These are phyloP conservation scores for Alternaria burnsii DNA, from an alignment of 2,329 filamentous ascomycete species.

Conservation along the genomic window DNA sequence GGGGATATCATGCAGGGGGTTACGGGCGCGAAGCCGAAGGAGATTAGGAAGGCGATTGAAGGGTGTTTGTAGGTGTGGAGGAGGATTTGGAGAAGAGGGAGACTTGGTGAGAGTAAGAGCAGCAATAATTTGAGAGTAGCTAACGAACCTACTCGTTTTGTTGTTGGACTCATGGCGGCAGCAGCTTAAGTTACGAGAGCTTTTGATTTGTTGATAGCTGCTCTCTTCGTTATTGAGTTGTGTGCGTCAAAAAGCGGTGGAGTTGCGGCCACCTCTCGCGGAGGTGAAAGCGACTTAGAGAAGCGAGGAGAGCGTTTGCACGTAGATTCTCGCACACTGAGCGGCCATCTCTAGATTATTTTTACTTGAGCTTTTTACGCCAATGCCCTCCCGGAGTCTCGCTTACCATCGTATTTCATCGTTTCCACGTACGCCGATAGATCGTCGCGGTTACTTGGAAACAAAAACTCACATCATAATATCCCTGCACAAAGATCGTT, in stretches of 20 bases:
- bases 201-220: too few species aligned
- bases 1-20: constrained; percentile 39
- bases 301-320: not conserved
- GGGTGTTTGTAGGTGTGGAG: constrained; percentile 22
- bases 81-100: not conserved
- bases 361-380: not conserved
- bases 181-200: too few species aligned
- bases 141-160: not conserved
- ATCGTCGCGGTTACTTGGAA: not conserved
- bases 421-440: not conserved
- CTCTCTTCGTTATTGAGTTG: too few species aligned
- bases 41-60: constrained; percentile 36
- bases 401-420: not conserved
- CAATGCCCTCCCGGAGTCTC: not conserved
- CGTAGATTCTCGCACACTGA: not conserved
- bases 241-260: not conserved
- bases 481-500: rapidly evolving
- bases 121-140: not conserved
- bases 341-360: too few species aligned
- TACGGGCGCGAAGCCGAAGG: constrained; percentile 30
- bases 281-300: not conserved
- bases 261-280: not conserved
- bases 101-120: not conserved
- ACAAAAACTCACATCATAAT: not conserved
- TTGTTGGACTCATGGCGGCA: too few species aligned